Evolutionary conservation across 1,139 yeast species (phyloP).

Genomic region (Trichomonascaceae sp.): DNA sequence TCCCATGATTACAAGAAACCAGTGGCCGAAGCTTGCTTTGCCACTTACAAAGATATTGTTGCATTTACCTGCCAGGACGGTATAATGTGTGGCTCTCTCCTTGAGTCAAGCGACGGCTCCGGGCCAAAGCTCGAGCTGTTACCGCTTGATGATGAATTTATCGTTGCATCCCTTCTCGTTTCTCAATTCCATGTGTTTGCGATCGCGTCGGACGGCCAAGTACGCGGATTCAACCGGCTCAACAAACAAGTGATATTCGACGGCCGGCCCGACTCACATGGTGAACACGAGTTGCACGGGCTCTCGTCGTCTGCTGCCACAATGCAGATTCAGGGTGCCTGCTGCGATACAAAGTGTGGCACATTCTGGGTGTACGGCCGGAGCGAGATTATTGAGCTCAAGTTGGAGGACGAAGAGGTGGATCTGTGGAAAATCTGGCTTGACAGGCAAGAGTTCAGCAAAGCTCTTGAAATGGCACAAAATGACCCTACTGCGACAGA

Average conservation of each 20-base stretch:
- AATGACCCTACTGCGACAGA: slow-evolving; percentile 36
- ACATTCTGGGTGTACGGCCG: slow-evolving; percentile 53
- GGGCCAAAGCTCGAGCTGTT: neutral
- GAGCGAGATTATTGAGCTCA: slow-evolving; percentile 46
- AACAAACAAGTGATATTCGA: slow-evolving; percentile 32
- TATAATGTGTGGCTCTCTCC: neutral
- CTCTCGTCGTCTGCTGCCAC: neutral
- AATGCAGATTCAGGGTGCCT: slow-evolving; percentile 30
- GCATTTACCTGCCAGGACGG: neutral
- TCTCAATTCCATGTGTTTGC: neutral
- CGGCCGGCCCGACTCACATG: neutral
- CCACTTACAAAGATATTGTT: neutral
- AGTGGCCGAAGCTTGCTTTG: neutral
- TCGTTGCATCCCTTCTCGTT: neutral
- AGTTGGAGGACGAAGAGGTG: slow-evolving; percentile 48
- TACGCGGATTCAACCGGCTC: slow-evolving; percentile 29
- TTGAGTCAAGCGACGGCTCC: neutral
- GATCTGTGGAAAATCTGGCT: slow-evolving; percentile 70
- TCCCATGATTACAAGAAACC: neutral
- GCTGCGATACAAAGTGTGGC: slow-evolving; percentile 40
- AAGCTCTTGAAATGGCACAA: slow-evolving; percentile 42
- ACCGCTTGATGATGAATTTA: neutral
- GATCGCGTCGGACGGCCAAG: neutral
- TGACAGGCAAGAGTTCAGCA: slow-evolving; percentile 47
- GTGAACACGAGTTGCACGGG: too few species aligned